Conservation (phyloP, 2,329 filamentous ascomycete genomes). For the Exutisphaerella laricina region DNA sequence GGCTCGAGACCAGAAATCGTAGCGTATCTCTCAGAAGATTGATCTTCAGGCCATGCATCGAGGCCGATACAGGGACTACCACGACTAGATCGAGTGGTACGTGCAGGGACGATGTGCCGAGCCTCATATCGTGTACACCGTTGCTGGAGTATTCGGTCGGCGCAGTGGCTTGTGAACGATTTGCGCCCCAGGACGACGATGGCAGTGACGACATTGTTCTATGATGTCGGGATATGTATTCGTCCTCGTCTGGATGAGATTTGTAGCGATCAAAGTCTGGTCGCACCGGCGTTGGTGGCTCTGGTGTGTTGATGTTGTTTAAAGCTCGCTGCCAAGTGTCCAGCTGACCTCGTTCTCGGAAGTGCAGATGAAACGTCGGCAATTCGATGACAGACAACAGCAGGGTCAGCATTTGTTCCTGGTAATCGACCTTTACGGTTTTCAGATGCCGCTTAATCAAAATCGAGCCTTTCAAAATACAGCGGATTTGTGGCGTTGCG, state of each 20-base stretch:
- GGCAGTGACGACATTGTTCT: conserved; percentile 76
- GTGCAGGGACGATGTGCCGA: conserved; percentile 57
- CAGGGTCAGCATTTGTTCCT: conserved; percentile 80
- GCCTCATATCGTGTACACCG: conserved; percentile 41
- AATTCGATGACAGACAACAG: conserved; percentile 87
- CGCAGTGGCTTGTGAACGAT: conserved; percentile 77
- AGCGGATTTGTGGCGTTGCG: conserved; percentile 60
- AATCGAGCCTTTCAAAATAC: conserved; percentile 93
- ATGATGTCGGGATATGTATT: conserved; percentile 40
- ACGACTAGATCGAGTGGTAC: conserved; percentile 94
- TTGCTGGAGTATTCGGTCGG: conserved; percentile 75
- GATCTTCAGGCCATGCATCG: conserved; percentile 99
- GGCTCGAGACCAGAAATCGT: conserved; percentile 81
- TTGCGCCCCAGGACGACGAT: conserved; percentile 73
- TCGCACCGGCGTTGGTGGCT: conserved; percentile 55
- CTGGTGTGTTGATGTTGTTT: conserved; percentile 68
- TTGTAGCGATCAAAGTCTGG: conserved; percentile 73
- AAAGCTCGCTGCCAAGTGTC: conserved; percentile 88
- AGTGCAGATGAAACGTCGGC: conserved; percentile 88
- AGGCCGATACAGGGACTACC: conserved; percentile 93
- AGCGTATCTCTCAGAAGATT: conserved; percentile 86
- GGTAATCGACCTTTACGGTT: conserved; percentile 67
- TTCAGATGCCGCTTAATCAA: conserved; percentile 97
- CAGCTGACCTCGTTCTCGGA: conserved; percentile 74
- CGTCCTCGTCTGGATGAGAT: conserved; percentile 21